Evolutionary conservation across 805 yeast species (phyloP), one percentile per base, ranked within the genome.

Genomic region (Naumovozyma castellii): DNA sequence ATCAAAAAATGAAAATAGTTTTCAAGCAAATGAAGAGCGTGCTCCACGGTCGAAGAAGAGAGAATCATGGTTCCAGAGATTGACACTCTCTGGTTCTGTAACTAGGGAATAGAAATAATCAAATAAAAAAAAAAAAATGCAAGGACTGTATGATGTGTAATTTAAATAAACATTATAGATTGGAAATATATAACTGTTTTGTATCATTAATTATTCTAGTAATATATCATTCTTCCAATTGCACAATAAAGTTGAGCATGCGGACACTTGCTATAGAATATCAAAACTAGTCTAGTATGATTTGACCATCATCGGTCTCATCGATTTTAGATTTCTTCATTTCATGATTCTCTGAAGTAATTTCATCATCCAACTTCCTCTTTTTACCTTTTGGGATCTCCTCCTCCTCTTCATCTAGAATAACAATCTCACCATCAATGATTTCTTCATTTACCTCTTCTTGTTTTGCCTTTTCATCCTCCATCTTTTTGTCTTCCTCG

Each of bases 51-150:
- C 59, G 41, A 49, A 47, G 28, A 65, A 61, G 34, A 57, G 64
- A 37, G 66, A 58, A 18, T 59, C 66, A 5, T 73, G 77, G 77
- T 67, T 71, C 44, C 68, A 60, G 41, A 62, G 68, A 46, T 44
- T 70, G 35, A 64, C 69, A 34, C 52, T 63, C 20, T 66, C 70
- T 4, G 51, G 67, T 41, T 54, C 56, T n/a, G 17, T 14, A 8
- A 29, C 32, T 12, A 29, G 32, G 13, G 32, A 29, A 12, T 29
- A 14, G 13, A 13, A 29, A 14, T 12, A 22, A 22, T 12, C 28
- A 8, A 22, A 22, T n/a, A n/a, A n/a, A n/a, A n/a, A n/a, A n/a
- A n/a, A n/a, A n/a, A 22, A 10, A 22, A 22, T 6, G 27, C 27
- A 22, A 10, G 27, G 27, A 22, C 27, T 22, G 9, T 22, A 6